These are phyloP conservation scores for Lipomyces mesembrius DNA, from an alignment of 805 yeast species.

Conservation along the genomic window DNA sequence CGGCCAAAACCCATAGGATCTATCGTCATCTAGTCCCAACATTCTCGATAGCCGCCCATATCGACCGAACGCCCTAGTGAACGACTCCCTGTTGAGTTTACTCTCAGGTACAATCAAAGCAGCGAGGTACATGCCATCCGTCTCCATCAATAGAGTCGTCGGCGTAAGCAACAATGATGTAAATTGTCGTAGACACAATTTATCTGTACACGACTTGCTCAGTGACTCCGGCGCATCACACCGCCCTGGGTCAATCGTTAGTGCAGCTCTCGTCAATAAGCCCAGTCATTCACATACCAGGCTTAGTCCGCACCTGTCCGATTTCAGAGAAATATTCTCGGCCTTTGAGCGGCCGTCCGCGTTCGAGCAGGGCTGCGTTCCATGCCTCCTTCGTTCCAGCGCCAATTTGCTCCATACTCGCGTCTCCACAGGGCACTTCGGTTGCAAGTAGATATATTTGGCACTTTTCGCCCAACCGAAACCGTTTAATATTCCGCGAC, in stretches of 20 bases:
- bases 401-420: slow-evolving; percentile 61
- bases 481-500: slow-evolving; percentile 41
- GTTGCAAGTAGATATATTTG: slow-evolving; percentile 66
- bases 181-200: slow-evolving; percentile 65
- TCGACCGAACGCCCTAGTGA: slow-evolving; percentile 44
- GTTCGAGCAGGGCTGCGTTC: slow-evolving; percentile 26
- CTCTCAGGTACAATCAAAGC: slow-evolving; percentile 42
- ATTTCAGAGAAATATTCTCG: slow-evolving; percentile 58
- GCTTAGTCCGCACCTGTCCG: slow-evolving; percentile 86
- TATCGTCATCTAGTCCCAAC: neutral
- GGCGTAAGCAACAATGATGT: slow-evolving; percentile 46
- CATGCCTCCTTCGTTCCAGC: slow-evolving; percentile 33
- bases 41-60: slow-evolving; percentile 17
- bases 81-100: slow-evolving; percentile 36
- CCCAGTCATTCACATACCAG: slow-evolving; percentile 53
- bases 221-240: slow-evolving; percentile 70
- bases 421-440: slow-evolving; percentile 91
- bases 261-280: neutral
- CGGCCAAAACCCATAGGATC: slow-evolving; percentile 11
- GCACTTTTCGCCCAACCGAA: slow-evolving; percentile 47
- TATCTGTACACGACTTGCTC: slow-evolving; percentile 91
- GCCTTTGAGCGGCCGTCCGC: slow-evolving; percentile 55
- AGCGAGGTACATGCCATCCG: slow-evolving; percentile 39
- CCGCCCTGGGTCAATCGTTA: slow-evolving; percentile 51
- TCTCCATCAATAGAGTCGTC: slow-evolving; percentile 37